These are phyloP conservation scores for Nyssa sinensis DNA, from an alignment of 148 eudicot species.

Conservation along the genomic window DNA sequence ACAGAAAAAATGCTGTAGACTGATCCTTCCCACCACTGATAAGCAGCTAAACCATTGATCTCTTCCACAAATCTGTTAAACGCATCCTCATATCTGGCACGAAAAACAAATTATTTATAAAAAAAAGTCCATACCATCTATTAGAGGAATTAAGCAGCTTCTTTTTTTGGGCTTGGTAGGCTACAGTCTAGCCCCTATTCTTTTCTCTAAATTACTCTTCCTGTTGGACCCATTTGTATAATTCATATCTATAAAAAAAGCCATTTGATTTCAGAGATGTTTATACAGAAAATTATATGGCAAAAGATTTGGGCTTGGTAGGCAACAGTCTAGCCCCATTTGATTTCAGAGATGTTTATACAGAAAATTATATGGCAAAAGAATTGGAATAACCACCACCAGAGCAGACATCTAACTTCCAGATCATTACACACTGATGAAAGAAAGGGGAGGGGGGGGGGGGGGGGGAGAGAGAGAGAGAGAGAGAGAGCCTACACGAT, in stretches of 20 bases:
- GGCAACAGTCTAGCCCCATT: too few species aligned
- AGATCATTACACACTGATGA: slow-evolving; percentile 4
- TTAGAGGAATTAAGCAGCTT: not conserved
- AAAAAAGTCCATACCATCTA: not conserved
- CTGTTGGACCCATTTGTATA: not conserved
- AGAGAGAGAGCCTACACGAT: slow-evolving; percentile 66
- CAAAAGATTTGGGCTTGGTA: too few species aligned
- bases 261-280: too few species aligned
- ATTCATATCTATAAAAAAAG: not conserved
- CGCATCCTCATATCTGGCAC: slow-evolving; percentile 83
- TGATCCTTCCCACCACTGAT: slow-evolving; percentile 99
- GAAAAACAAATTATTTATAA: not conserved
- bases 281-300: too few species aligned
- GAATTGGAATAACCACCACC: too few species aligned
- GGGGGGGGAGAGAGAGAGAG: too few species aligned
- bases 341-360: too few species aligned
- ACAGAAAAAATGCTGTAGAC: slow-evolving; percentile 65
- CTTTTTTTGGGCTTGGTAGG: not conserved
- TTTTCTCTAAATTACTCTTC: not conserved
- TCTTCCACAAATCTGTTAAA: slow-evolving; percentile 94
- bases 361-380: too few species aligned
- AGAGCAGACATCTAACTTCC: not conserved
- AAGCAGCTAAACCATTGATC: slow-evolving; percentile 79
- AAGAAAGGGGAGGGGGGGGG: too few species aligned
- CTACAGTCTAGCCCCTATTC: not conserved